phyloP scores from a whole-genome alignment of 495 filamentous ascomycete genomes.

The Aspergillus campestris region DNA sequence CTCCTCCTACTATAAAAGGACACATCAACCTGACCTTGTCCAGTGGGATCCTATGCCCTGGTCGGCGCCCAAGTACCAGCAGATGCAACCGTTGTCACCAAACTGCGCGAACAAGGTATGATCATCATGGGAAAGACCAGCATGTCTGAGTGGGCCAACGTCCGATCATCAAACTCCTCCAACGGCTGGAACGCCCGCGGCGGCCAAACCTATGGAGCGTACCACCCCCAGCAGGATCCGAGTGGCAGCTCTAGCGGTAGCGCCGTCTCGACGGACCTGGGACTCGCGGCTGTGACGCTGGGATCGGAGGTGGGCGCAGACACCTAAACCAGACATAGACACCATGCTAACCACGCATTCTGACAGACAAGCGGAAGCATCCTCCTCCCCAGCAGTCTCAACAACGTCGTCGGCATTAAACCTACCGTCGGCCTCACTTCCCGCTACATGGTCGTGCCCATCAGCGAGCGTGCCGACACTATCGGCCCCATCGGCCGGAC shows the following conservation, averaged over 20 bases:
- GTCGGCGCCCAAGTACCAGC: conserved; percentile 37
- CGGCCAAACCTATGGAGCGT: conserved; percentile 42
- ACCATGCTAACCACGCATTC: background rate
- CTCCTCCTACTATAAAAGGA: conserved; percentile 12
- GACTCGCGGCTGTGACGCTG: conserved; percentile 39
- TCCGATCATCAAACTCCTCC: conserved; percentile 36
- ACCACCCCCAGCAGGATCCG: conserved; percentile 44
- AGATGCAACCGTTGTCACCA: conserved; percentile 39
- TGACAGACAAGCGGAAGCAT: conserved; percentile 43
- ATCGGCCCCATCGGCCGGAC: conserved; percentile 56
- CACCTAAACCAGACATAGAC: conserved; percentile 15
- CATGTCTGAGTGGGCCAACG: conserved; percentile 48
- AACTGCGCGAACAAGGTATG: conserved; percentile 41
- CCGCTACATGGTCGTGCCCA: conserved; percentile 52
- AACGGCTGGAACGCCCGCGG: conserved; percentile 50
- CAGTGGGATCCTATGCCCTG: conserved; percentile 51
- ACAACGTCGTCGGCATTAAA: conserved; percentile 54
- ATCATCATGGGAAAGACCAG: conserved; percentile 50
- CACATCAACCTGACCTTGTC: conserved; percentile 1
- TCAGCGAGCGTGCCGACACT: conserved; percentile 55
- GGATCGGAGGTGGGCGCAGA: conserved; percentile 41
- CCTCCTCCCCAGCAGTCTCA: conserved; percentile 45
- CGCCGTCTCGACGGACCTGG: conserved; percentile 41
- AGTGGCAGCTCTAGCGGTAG: conserved; percentile 46
- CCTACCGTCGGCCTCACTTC: conserved; percentile 64